Base-by-base conservation (phyloP, 352 stramenopile species). In the Globisporangium nagaii region DNA sequence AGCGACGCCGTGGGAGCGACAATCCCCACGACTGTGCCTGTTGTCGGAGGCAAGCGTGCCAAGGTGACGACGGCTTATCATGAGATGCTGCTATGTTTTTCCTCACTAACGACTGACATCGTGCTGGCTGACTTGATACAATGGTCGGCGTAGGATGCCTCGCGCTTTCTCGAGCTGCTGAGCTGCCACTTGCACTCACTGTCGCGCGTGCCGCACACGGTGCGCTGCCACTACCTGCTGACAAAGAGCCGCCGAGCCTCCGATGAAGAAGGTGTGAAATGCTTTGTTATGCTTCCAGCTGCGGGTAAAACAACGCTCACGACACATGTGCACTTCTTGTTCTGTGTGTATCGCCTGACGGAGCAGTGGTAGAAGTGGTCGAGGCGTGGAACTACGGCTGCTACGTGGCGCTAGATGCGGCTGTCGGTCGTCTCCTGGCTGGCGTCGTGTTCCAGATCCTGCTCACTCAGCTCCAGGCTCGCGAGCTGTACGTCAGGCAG, bases 101-200 rank as follows among this genome's bases (percentile, higher is more conserved):
- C n/a, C n/a, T n/a, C n/a, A n/a, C n/a, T n/a, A n/a, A n/a, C n/a
- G n/a, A n/a, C n/a, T n/a, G n/a, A n/a, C n/a, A n/a, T n/a, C n/a
- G n/a, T n/a, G n/a, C n/a, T n/a, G n/a, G n/a, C n/a, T 41, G 46
- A 15, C 22, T 3, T 17, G 17, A 19, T 5, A n/a, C n/a, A n/a
- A n/a, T 41, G 17, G 9, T 7, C 40, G 2, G 20, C 28, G 19
- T 43, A 84, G 73, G 71, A 75, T 11, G 47, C 66, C 2, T 84
- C 68, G 37, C 63, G 50, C 3, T 80, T 79, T n/a, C 24, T 79
- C 12, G 68, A 63, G 12, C 46, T 84, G 32, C 32, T 79, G 10
- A 62, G 46, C 10, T 63, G 62, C 28, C 67, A 75, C n/a, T 1
- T 73, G 4, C 35, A 65, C 24, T 66, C 66, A 24, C 42, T 75